Percentiles rank a stretch among this genome's conserved stretches.
phyloP scores from a whole-genome alignment of 169 alveolate genomes.

The Eimeria falciformis region DNA sequence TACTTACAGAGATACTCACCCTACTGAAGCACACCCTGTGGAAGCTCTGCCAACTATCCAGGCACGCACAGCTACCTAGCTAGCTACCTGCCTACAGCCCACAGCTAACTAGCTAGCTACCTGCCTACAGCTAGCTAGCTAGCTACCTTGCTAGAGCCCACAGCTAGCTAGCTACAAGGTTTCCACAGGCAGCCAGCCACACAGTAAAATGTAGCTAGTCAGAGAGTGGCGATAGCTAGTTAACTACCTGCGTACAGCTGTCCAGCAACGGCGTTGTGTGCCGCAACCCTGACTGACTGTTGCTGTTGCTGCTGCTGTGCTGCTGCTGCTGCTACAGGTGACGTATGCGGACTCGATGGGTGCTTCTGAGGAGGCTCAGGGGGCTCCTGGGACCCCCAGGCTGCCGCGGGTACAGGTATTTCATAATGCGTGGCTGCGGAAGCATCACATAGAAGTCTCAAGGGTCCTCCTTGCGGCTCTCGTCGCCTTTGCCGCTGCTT shows the following conservation, averaged over 20 bases:
- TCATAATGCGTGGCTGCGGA: neutral
- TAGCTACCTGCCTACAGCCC: slow-evolving; percentile 25
- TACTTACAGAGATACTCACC: slow-evolving; percentile 19
- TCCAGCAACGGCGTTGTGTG: too few relatives aligned
- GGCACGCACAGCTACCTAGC: slow-evolving; percentile 12
- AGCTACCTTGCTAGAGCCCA: too few relatives aligned
- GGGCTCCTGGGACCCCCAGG: neutral
- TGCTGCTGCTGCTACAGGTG: slow-evolving; percentile 57
- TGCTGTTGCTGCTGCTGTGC: slow-evolving; percentile 26
- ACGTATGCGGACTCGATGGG: slow-evolving; percentile 20
- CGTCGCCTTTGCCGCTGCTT: slow-evolving; percentile 24
- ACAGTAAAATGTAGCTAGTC: too few relatives aligned
- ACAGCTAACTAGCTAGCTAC: slow-evolving; percentile 4
- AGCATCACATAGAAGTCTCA: neutral
- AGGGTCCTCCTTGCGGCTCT: neutral
- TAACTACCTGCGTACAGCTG: neutral
- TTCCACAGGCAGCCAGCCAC: too few relatives aligned
- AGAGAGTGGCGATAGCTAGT: too few relatives aligned
- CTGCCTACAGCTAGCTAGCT: neutral
- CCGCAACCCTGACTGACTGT: too few relatives aligned
- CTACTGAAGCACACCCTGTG: neutral
- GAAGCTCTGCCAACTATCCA: slow-evolving; percentile 45
- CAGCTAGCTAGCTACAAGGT: too few relatives aligned
- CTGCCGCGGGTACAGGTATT: neutral
- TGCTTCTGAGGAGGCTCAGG: too few relatives aligned